Evolutionary conservation across 805 yeast genomes (phyloP).

Genomic region (Teunomyces panamensis): DNA sequence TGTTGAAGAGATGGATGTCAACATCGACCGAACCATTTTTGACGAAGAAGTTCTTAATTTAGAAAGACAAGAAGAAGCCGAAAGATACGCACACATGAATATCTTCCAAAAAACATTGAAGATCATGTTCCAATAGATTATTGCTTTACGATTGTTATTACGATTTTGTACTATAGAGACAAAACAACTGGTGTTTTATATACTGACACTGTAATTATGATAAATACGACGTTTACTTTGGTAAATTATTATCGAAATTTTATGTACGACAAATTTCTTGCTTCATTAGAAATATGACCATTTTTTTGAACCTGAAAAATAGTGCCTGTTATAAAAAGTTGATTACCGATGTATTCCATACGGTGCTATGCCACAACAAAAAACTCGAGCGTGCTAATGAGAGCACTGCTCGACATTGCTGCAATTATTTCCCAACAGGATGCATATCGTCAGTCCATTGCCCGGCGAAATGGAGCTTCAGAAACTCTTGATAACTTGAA

Average conservation of each 20-base stretch:
- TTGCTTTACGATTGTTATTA: background rate
- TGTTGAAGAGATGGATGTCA: conserved; percentile 29
- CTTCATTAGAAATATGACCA: background rate
- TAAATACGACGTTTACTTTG: too few species aligned
- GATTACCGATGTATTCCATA: background rate
- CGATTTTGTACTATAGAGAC: background rate
- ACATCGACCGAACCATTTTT: conserved; percentile 28
- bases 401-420: conserved; percentile 25
- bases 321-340: background rate
- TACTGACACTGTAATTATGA: background rate
- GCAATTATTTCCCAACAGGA: conserved; percentile 18
- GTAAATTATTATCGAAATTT: background rate
- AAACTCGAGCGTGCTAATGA: conserved; percentile 12
- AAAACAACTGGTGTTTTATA: background rate
- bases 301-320: background rate
- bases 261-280: background rate
- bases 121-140: conserved; percentile 8
- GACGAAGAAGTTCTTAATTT: conserved; percentile 34
- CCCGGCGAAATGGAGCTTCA: conserved; percentile 22
- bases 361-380: conserved; percentile 7
- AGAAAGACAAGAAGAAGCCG: conserved; percentile 19
- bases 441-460: conserved; percentile 25
- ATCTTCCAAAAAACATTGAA: conserved; percentile 8
- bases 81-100: conserved; percentile 7
- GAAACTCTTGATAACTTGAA: conserved; percentile 17